Percentiles rank a stretch among this genome's conserved stretches.
These are phyloP conservation scores for Hericium erinaceus DNA, from an alignment of 768 basidiomycete species.

Conservation along the genomic window DNA sequence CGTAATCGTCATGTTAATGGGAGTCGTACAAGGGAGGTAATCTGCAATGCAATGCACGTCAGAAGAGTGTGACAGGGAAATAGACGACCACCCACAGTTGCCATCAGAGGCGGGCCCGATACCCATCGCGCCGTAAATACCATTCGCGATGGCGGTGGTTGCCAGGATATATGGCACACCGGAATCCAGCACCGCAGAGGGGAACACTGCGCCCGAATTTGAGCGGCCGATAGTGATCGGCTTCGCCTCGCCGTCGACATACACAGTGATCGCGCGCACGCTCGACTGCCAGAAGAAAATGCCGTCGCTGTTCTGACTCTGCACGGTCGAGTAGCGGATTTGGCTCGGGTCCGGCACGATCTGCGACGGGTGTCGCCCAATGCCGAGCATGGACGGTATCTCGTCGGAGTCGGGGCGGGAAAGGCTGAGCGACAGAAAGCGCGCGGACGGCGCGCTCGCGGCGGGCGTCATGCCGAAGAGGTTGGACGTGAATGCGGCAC, in stretches of 20 bases:
- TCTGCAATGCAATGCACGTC: conserved; percentile 31
- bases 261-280: conserved; percentile 52
- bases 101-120: conserved; percentile 51
- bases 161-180: conserved; percentile 63
- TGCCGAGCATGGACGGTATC: conserved; percentile 53
- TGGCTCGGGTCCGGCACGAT: conserved; percentile 44
- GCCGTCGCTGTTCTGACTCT: conserved; percentile 28
- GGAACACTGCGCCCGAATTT: conserved; percentile 32
- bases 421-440: conserved; percentile 61
- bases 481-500: conserved; percentile 60
- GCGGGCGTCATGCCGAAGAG: conserved; percentile 58
- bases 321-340: conserved; percentile 41
- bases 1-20: conserved; percentile 64
- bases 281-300: conserved; percentile 54
- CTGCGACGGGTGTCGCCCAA: conserved; percentile 53
- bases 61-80: not conserved
- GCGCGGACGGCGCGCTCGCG: conserved; percentile 40
- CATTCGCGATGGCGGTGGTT: conserved; percentile 53
- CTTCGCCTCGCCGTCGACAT: conserved; percentile 34
- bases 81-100: conserved; percentile 39
- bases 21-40: conserved; percentile 63
- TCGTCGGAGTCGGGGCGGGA: conserved; percentile 53
- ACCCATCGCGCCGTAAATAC: conserved; percentile 68
- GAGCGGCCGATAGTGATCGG: conserved; percentile 33
- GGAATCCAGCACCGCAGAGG: conserved; percentile 64